Percentiles rank a stretch among this genome's conserved stretches.
Conservation (phyloP, 2,329 filamentous ascomycete genomes). For the Fusarium pilosicola region DNA sequence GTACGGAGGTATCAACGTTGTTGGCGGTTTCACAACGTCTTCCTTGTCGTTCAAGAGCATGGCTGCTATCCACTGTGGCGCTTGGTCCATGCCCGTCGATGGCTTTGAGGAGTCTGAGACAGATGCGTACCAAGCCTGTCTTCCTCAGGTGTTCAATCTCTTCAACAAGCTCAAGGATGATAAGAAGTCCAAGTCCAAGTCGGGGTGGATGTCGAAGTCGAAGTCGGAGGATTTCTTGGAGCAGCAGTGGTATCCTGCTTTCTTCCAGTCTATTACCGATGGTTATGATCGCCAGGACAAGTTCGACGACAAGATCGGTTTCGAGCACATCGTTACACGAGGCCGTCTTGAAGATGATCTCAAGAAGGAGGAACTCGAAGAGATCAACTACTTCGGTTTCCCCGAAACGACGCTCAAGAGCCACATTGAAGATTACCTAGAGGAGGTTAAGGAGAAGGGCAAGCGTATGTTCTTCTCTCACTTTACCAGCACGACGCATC, state of each 20-base stretch:
- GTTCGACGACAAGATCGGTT: conserved; percentile 49
- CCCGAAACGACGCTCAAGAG: conserved; percentile 45
- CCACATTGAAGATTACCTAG: conserved; percentile 47
- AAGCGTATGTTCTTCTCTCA: conserved; percentile 51
- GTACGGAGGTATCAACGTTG: conserved; percentile 54
- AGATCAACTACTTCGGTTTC: conserved; percentile 51
- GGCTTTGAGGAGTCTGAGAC: conserved; percentile 55
- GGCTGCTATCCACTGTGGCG: conserved; percentile 54
- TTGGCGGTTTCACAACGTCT: conserved; percentile 53
- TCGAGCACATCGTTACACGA: conserved; percentile 44
- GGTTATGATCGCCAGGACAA: conserved; percentile 49
- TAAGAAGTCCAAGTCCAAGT: conserved; percentile 5
- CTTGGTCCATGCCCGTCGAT: conserved; percentile 51
- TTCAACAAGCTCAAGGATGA: conserved; percentile 47
- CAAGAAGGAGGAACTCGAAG: conserved; percentile 32
- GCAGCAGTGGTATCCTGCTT: conserved; percentile 47
- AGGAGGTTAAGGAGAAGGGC: conserved; percentile 42
- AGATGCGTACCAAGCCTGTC: conserved; percentile 56
- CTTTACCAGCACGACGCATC: conserved; percentile 51
- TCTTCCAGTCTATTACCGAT: conserved; percentile 52
- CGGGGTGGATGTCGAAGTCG: no score
- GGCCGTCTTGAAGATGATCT: conserved; percentile 39
- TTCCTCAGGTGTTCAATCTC: conserved; percentile 51
- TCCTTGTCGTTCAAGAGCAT: conserved; percentile 58
- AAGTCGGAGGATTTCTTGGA: conserved; percentile 38